Evolutionary conservation across 495 filamentous ascomycete species (phyloP).

Genomic region (Friedmanniomyces simplex): DNA sequence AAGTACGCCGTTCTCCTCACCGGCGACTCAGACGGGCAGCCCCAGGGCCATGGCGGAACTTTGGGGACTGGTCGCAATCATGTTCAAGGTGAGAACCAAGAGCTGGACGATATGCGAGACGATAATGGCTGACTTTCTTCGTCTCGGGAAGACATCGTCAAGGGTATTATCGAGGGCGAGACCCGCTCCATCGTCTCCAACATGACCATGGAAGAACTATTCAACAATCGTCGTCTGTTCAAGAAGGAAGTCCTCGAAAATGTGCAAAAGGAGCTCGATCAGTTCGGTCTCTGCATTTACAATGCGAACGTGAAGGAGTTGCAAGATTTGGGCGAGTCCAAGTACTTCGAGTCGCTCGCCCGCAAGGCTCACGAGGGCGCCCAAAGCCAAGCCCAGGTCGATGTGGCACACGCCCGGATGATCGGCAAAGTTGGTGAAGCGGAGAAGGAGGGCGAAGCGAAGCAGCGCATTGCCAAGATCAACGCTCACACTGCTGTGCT

Average conservation of each 20-base stretch:
- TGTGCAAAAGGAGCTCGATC: constrained; percentile 52
- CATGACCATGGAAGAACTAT: constrained; percentile 85
- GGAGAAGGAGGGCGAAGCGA: constrained; percentile 62
- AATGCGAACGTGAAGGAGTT: constrained; percentile 77
- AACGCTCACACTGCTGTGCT: constrained; percentile 69
- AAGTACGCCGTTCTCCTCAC: constrained; percentile 72
- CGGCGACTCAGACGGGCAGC: constrained; percentile 40
- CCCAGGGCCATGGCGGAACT: constrained; percentile 28
- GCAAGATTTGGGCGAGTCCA: constrained; percentile 61
- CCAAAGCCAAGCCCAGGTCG: constrained; percentile 65
- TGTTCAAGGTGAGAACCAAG: constrained; percentile 42
- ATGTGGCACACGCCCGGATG: constrained; percentile 71
- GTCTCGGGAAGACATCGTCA: constrained; percentile 52
- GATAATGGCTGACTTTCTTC: too few relatives aligned
- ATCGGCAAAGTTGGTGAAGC: constrained; percentile 70
- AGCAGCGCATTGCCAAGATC: constrained; percentile 73
- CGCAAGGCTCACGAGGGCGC: constrained; percentile 78
- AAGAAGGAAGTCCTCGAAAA: constrained; percentile 67
- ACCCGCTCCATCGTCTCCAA: constrained; percentile 64
- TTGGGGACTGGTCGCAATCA: constrained; percentile 41
- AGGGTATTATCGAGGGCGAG: constrained; percentile 82
- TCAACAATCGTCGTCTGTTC: constrained; percentile 68
- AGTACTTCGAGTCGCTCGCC: constrained; percentile 68
- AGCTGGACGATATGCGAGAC: too few relatives aligned
- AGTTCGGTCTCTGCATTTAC: constrained; percentile 40